Evolutionary conservation across 2,329 filamentous ascomycete species (phyloP), one percentile per base, ranked within the genome.

Genomic region (Penicillium janthinellum): DNA sequence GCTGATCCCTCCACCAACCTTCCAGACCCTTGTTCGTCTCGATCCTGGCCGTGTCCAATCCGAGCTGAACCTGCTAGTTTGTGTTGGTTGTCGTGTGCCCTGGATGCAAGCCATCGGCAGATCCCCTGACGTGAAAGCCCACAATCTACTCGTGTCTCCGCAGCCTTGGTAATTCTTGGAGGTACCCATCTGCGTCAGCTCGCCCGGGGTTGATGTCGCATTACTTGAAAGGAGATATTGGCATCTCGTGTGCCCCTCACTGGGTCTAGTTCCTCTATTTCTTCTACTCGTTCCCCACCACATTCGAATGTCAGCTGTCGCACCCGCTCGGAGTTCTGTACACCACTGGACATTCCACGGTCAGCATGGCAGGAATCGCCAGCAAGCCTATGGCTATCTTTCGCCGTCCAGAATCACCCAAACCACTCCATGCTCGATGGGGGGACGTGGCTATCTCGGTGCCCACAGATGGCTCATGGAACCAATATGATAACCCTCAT

Each of bases 391-490:
- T 76, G 49, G 63, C 65, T 52, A 62, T 71, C 17, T 70, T 76
- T 51, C 74, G 73, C 60, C 71, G 68, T 47, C 54, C 65, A 20
- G 69, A 71, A 22, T 42, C 60, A 42, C 44, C 62, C 6, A 71
- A 68, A 38, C 69, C 68, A 7, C 69, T 76, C 11, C 75, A 78
- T 56, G 61, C 76, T 53, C 68, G 76, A 57, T 78, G 75, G 75
- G 77, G 76, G 4, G 76, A 78, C 57, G 69, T 71, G 38, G 56
- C 66, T 28, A 78, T 78, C 38, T 73, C 73, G 1, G 72, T 72
- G 37, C 77, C 75, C 5, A 73, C 75, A 25, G 71, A 74, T 38
- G 75, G 75, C 3, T 73, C 75, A 41, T 77, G 75, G 75, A 76
- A 70, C 28, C 74, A 76, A 56, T 69, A 70, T 47, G 61, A 74